Evolutionary conservation across 148 eudicot species (phyloP).

Genomic region (Vaccinium myrtillus): DNA sequence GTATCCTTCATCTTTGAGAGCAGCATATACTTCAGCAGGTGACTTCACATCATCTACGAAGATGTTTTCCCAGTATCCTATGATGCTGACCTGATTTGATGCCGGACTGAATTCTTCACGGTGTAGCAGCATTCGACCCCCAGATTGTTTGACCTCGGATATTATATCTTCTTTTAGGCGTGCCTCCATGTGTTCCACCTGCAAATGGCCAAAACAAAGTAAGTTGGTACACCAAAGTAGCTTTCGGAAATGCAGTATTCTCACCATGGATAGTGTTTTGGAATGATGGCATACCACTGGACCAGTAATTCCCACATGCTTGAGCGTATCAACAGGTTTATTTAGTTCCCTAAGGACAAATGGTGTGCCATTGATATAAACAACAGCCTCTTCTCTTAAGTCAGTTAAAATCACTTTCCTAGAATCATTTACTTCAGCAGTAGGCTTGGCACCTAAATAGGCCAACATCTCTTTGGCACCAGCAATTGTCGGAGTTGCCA

Average conservation of each 20-base stretch:
- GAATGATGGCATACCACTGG: constrained; percentile 58
- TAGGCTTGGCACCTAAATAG: constrained; percentile 64
- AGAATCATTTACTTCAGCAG: constrained; percentile 32
- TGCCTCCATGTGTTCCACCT: constrained; percentile 95
- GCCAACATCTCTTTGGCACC: constrained; percentile 91
- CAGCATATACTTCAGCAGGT: constrained; percentile 81
- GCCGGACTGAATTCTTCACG: constrained; percentile 84
- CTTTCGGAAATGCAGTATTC: neutral
- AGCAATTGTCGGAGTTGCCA: constrained; percentile 87
- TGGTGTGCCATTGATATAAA: constrained; percentile 81
- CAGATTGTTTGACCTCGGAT: constrained; percentile 70
- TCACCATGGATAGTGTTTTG: constrained; percentile 4
- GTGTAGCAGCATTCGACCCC: constrained; percentile 97
- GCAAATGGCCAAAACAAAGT: constrained; percentile 24
- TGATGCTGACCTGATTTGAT: constrained; percentile 63
- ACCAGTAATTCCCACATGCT: constrained; percentile 95
- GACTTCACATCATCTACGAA: constrained; percentile 79
- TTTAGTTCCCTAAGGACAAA: constrained; percentile 91
- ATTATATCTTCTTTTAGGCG: constrained; percentile 92
- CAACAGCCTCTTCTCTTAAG: constrained; percentile 94
- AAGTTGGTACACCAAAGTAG: neutral
- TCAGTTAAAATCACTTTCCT: constrained; percentile 74
- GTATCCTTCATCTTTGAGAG: constrained; percentile 66
- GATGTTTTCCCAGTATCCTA: constrained; percentile 95
- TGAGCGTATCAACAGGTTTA: constrained; percentile 88